Percentiles rank a stretch among this genome's conserved stretches.
Conservation (phyloP, 441 rosid species). For the Adansonia madagascariensis region DNA sequence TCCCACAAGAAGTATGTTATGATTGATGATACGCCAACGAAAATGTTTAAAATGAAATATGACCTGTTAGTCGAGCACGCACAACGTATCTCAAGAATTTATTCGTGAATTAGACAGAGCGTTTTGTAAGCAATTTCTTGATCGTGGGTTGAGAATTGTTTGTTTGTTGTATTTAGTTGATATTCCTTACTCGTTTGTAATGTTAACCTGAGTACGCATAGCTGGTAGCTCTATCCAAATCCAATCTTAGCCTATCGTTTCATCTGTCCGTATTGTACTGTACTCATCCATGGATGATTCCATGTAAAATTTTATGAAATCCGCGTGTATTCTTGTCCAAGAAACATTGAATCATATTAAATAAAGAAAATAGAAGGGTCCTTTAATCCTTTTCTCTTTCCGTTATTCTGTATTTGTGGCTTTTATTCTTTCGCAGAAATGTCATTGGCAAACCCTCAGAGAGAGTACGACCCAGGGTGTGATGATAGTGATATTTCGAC, state of each 20-base stretch:
- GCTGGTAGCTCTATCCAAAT: not conserved
- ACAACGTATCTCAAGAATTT: constrained; percentile 19
- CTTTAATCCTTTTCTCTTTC: not conserved
- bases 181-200: not conserved
- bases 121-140: constrained; percentile 35
- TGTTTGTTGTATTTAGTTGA: constrained; percentile 20
- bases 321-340: not conserved
- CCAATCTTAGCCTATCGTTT: not conserved
- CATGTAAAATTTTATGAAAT: no score
- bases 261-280: not conserved
- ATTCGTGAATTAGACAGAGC: constrained; percentile 33
- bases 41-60: constrained; percentile 34
- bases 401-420: not conserved
- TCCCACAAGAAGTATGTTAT: constrained; percentile 5
- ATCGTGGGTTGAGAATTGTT: constrained; percentile 37
- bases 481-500: no score
- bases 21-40: constrained; percentile 28
- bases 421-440: not conserved
- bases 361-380: no score
- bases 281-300: not conserved
- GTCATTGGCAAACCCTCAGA: not conserved
- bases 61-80: constrained; percentile 29
- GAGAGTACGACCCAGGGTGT: no score
- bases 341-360: not conserved
- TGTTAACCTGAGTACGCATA: not conserved